Evolutionary conservation across 495 filamentous ascomycete genomes (phyloP).

Genomic region (Aspergillus nidulans): DNA sequence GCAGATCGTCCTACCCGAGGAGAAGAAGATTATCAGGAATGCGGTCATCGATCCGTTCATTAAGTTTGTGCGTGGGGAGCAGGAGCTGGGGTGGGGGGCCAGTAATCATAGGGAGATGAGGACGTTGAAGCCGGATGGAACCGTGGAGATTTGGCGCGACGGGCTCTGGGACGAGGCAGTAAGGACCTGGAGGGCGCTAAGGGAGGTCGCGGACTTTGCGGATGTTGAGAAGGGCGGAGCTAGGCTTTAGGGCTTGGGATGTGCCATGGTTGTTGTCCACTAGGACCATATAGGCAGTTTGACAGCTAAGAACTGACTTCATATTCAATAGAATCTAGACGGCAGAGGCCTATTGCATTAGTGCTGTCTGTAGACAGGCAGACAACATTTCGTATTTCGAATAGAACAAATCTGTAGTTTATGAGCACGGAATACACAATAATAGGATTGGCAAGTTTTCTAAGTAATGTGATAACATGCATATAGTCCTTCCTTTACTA

Average conservation of each 20-base stretch:
- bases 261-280: too few species aligned
- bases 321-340: too few species aligned
- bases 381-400: too few species aligned
- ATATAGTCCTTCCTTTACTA: constrained; percentile 22
- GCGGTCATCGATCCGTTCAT: constrained; percentile 41
- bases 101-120: constrained; percentile 28
- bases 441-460: background rate
- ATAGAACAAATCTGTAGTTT: too few species aligned
- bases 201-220: constrained; percentile 18
- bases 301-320: too few species aligned
- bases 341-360: too few species aligned
- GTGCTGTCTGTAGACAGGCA: too few species aligned
- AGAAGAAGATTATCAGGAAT: constrained; percentile 36
- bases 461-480: constrained; percentile 14
- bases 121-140: constrained; percentile 40
- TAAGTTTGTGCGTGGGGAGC: constrained; percentile 40
- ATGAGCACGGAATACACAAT: background rate
- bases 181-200: constrained; percentile 40
- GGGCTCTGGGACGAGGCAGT: constrained; percentile 42
- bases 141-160: constrained; percentile 43
- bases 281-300: too few species aligned
- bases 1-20: constrained; percentile 27
- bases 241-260: background rate
- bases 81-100: constrained; percentile 32
- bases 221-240: background rate